Conservation (phyloP, 495 filamentous ascomycete species). For the Annulohypoxylon bovei region DNA sequence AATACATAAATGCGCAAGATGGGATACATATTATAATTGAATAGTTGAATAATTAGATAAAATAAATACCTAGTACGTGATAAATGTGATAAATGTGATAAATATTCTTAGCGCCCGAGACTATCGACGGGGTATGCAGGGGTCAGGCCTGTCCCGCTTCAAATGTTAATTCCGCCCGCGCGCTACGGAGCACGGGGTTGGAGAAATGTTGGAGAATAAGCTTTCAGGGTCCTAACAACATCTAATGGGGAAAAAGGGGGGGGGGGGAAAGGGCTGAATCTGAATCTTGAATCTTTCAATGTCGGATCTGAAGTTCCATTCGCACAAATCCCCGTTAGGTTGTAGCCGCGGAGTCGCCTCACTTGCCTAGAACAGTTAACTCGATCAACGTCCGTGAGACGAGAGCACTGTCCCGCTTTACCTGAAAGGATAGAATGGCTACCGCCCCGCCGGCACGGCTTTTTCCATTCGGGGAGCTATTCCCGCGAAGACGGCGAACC, state of each 20-base stretch:
- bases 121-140: slow-evolving; percentile 35
- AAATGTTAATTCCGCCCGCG: slow-evolving; percentile 20
- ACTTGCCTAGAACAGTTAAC: not conserved
- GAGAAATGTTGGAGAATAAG: slow-evolving; percentile 9
- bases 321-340: not conserved
- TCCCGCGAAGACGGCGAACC: slow-evolving; percentile 29
- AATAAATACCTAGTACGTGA: not conserved
- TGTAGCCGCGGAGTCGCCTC: not conserved
- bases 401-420: slow-evolving; percentile 7
- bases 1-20: not conserved
- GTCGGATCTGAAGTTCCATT: not conserved
- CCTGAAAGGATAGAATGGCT: not conserved
- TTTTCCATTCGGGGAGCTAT: slow-evolving; percentile 29
- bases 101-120: slow-evolving; percentile 28
- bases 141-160: slow-evolving; percentile 19
- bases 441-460: slow-evolving; percentile 9
- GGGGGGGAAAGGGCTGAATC: not conserved
- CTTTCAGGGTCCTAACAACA: slow-evolving; percentile 20
- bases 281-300: too few species aligned
- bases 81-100: not conserved
- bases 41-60: too few species aligned
- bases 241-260: not conserved
- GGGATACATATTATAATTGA: not conserved
- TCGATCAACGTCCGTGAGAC: slow-evolving; percentile 9
- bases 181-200: slow-evolving; percentile 19